Percentiles rank a stretch among this genome's conserved stretches.
Conservation (phyloP, 2,329 filamentous ascomycete genomes). For the Ceratocystis diversiconidia region DNA sequence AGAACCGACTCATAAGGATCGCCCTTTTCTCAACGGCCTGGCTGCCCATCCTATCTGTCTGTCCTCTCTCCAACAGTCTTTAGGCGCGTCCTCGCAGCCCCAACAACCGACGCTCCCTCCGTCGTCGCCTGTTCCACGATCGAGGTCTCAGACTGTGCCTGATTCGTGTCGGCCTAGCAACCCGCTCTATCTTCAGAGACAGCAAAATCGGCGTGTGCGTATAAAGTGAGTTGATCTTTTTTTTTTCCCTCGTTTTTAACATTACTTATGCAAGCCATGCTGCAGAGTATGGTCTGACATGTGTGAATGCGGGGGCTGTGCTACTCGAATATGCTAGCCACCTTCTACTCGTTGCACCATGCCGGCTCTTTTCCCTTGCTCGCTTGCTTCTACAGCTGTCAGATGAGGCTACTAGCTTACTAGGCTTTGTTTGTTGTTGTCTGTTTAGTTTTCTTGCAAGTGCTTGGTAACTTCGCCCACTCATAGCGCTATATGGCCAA, state of each 20-base stretch:
- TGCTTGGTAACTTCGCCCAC: neutral
- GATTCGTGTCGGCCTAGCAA: neutral
- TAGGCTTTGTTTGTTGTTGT: neutral
- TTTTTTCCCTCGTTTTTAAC: neutral
- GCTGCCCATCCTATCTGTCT: constrained; percentile 11
- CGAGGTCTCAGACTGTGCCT: neutral
- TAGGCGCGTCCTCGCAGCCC: neutral
- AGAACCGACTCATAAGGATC: neutral
- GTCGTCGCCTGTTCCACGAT: neutral
- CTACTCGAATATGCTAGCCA: neutral
- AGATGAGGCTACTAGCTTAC: neutral
- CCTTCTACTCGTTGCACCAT: neutral
- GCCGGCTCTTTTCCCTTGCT: neutral
- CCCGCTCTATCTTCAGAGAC: neutral
- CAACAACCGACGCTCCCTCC: neutral
- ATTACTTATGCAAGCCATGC: neutral
- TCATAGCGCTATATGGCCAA: neutral
- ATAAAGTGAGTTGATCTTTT: neutral
- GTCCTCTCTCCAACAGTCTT: neutral
- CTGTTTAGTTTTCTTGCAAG: neutral
- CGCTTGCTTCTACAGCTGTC: neutral
- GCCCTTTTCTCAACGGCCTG: constrained; percentile 14
- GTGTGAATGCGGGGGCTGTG: neutral
- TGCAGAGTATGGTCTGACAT: neutral
- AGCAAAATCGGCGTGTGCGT: neutral